Evolutionary conservation across 129 eudicot species (phyloP).

Genomic region (Deinandra increscens): DNA sequence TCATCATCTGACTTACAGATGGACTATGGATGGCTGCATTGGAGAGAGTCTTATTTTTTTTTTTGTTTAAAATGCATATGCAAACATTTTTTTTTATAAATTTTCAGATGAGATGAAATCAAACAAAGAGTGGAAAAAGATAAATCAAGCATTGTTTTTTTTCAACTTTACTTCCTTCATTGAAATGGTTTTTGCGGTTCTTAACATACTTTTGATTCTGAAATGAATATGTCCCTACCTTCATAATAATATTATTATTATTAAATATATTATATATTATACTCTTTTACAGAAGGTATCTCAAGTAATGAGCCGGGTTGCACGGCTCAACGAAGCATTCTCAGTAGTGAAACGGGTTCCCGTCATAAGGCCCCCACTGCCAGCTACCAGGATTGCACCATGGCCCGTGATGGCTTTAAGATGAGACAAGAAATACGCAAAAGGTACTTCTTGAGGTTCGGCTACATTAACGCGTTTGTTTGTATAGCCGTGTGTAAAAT

Average conservation of each 20-base stretch:
- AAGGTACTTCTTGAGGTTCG: not conserved
- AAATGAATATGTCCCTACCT: not conserved
- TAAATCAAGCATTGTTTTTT: too few relatives aligned
- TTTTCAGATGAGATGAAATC: too few relatives aligned
- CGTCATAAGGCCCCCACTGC: slow-evolving; percentile 66
- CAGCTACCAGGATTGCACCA: slow-evolving; percentile 56
- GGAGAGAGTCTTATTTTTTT: too few relatives aligned
- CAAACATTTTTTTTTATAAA: too few relatives aligned
- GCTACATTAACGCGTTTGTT: slow-evolving; percentile 18
- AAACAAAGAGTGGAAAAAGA: too few relatives aligned
- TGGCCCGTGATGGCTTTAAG: slow-evolving; percentile 84
- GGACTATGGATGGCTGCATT: too few relatives aligned
- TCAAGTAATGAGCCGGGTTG: slow-evolving; percentile 82
- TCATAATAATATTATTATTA: not conserved
- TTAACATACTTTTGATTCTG: too few relatives aligned
- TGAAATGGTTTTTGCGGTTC: too few relatives aligned
- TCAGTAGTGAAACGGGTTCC: slow-evolving; percentile 83
- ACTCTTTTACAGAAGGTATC: slow-evolving; percentile 73
- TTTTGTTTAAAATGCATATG: too few relatives aligned
- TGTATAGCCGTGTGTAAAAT: slow-evolving; percentile 29
- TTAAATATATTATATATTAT: not conserved
- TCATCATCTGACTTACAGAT: too few relatives aligned
- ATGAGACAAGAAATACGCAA: slow-evolving; percentile 15
- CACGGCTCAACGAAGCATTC: slow-evolving; percentile 82
- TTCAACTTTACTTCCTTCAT: too few relatives aligned